Evolutionary conservation across 257 asterid genomes (phyloP).

Genomic region (Vinca minor): DNA sequence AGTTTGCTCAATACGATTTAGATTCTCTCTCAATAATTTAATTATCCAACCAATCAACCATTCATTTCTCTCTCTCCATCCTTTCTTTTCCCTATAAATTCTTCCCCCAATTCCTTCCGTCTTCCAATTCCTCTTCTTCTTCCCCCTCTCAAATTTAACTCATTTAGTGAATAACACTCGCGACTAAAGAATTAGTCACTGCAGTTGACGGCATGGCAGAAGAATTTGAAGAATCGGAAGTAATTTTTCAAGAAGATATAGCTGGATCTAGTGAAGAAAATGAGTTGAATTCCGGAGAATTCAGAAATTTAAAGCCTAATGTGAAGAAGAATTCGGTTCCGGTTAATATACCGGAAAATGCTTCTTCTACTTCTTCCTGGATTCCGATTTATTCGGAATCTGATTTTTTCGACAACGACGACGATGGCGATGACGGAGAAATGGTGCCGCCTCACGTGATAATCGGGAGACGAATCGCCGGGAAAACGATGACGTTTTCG

Average conservation of each 20-base stretch:
- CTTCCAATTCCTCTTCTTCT: background rate
- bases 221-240: conserved; percentile 66
- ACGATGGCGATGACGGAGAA: conserved; percentile 23
- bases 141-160: conserved; percentile 8
- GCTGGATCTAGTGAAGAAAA: conserved; percentile 12
- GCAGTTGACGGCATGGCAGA: too few relatives aligned
- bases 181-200: too few relatives aligned
- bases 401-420: conserved; percentile 19
- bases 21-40: too few relatives aligned
- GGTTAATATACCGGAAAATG: conserved; percentile 47
- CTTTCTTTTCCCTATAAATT: conserved; percentile 37
- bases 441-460: conserved; percentile 78
- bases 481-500: conserved; percentile 60
- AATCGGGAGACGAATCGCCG: conserved; percentile 55
- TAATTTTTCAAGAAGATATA: conserved; percentile 41
- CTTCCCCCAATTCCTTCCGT: conserved; percentile 12
- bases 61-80: background rate
- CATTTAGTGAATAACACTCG: too few relatives aligned
- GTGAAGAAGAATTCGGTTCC: conserved; percentile 36
- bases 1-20: conserved; percentile 26
- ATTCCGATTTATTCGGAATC: conserved; percentile 24
- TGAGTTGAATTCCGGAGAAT: conserved; percentile 3
- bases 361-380: conserved; percentile 18
- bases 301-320: conserved; percentile 15
- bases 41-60: conserved; percentile 32